These are phyloP conservation scores for Gremmenia infestans DNA, from an alignment of 2,329 filamentous ascomycete genomes.

Conservation along the genomic window DNA sequence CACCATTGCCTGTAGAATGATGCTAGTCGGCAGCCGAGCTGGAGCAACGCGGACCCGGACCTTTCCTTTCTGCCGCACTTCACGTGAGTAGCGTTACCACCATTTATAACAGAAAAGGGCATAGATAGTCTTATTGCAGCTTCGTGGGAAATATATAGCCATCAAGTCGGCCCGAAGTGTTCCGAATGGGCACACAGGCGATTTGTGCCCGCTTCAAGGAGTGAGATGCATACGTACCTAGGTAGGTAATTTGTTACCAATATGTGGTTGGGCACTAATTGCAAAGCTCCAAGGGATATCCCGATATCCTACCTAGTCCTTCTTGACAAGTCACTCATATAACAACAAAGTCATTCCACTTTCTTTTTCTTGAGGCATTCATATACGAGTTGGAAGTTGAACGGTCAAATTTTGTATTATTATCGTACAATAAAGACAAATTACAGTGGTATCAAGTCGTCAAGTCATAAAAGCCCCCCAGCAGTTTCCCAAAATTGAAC, in stretches of 20 bases:
- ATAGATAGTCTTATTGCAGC: too few species aligned
- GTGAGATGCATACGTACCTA: background rate
- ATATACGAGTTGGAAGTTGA: background rate
- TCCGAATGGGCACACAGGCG: too few species aligned
- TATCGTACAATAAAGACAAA: background rate
- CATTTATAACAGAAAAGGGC: too few species aligned
- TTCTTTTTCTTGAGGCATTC: background rate
- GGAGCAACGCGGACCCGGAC: too few species aligned
- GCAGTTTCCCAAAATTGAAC: background rate
- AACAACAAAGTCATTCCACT: background rate
- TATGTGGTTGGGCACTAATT: background rate
- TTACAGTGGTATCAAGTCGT: background rate
- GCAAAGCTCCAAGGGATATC: background rate
- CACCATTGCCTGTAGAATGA: background rate
- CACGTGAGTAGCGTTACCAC: too few species aligned
- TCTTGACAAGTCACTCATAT: background rate
- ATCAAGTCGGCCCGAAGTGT: too few species aligned
- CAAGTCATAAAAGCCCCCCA: too few species aligned
- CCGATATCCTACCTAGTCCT: background rate
- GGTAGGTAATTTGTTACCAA: background rate
- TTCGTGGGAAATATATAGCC: too few species aligned
- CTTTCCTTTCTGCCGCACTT: too few species aligned
- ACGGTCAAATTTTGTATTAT: background rate
- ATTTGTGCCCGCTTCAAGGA: background rate
- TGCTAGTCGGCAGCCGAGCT: background rate